Base-by-base conservation (phyloP, 2,329 filamentous ascomycete species). In the Sporothrix brasiliensis region DNA sequence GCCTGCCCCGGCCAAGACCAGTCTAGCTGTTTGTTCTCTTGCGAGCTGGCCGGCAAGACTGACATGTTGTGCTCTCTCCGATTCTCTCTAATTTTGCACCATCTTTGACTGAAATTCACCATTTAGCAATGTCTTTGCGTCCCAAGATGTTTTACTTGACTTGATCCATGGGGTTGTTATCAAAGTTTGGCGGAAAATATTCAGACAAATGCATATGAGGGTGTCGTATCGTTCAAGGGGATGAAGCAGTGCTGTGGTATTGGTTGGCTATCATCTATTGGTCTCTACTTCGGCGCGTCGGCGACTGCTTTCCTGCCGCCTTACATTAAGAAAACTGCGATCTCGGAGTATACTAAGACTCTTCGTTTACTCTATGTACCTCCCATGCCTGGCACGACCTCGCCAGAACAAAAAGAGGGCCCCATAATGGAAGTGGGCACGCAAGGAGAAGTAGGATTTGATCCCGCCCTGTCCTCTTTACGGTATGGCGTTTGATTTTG, bases 391-490 rank as follows among this genome's bases (percentile, higher is more conserved):
- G 34, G 34, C 34, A 34, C 1, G 34, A 34, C 34, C 34, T 34
- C 34, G 34, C 34, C 34, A 7, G 19, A 41, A 21, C 34, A 61
- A 60, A 60, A 58, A 39, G 56, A 61, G 56, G 56, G 56, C 34
- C 56, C n/a, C 34, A 44, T 39, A 11, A 56, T 56, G 53, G 44
- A 16, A 21, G 34, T 24, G 56, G 56, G 56, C 11, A n/a, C n/a
- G 34, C 39, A 47, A 21, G 39, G 13, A 14, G 58, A 13, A 65
- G 41, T 44, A 50, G 44, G 41, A 44, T 16, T 16, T 13, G 41
- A 44, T 34, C 60, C 60, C 61, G 50, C 24, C 61, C 44, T n/a
- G 44, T 44, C 41, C 34, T 13, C 14, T 65, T 49, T 30, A 27
- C 10, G 2, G 63, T 13, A 34, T 21, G 63, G 53, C 63, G 44